phyloP scores from a whole-genome alignment of 805 yeast genomes.

The Candida endomychidarum region DNA sequence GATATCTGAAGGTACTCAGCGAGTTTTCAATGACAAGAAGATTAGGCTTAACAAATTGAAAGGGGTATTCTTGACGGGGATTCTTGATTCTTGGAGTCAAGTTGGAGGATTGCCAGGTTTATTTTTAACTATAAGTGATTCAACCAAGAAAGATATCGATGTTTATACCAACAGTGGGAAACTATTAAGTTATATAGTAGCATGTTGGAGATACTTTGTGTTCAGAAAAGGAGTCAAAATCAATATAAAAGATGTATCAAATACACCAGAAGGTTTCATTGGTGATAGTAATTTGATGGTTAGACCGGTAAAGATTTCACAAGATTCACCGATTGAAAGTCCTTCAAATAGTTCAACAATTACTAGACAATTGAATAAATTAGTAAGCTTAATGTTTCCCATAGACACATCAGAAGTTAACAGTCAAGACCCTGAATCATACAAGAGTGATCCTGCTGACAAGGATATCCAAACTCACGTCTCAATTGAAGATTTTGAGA shows the following conservation, averaged over 20 bases:
- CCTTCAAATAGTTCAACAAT: constrained; percentile 1
- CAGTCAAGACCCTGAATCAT: constrained; percentile 35
- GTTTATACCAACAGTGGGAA: constrained; percentile 46
- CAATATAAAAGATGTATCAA: constrained; percentile 27
- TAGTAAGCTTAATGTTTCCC: constrained; percentile 60
- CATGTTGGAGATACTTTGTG: constrained; percentile 86
- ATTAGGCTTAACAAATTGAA: constrained; percentile 57
- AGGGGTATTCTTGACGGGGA: constrained; percentile 76
- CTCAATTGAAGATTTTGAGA: constrained; percentile 11
- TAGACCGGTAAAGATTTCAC: constrained; percentile 32
- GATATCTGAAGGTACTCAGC: constrained; percentile 82
- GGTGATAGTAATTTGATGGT: constrained; percentile 40
- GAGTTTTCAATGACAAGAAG: constrained; percentile 63
- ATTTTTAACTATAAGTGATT: constrained; percentile 77
- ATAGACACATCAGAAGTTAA: constrained; percentile 42
- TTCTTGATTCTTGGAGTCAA: constrained; percentile 64
- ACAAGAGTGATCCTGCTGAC: constrained; percentile 37
- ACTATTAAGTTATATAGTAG: constrained; percentile 49
- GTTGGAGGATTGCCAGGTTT: constrained; percentile 93
- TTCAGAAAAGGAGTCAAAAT: constrained; percentile 71
- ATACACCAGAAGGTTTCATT: constrained; percentile 25
- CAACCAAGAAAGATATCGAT: constrained; percentile 59
- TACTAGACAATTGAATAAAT: constrained; percentile 27
- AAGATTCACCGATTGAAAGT: constrained; percentile 14
- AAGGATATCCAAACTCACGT: constrained; percentile 41